Base-by-base conservation (phyloP, 345 rosid species). In the Chamaenerion angustifolium region DNA sequence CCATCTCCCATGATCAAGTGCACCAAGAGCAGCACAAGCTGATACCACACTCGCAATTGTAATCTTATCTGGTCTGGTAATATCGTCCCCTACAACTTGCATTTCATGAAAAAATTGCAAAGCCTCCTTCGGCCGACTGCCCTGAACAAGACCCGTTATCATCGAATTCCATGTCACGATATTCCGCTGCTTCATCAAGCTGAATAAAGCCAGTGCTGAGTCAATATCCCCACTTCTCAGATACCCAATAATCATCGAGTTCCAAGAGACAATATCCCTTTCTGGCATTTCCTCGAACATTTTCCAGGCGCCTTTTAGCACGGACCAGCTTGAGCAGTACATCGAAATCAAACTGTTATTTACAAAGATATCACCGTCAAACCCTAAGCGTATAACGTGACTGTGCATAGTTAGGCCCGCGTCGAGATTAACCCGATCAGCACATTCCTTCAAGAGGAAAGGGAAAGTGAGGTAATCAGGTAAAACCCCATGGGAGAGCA, bases 11-110 rank as follows among this genome's bases (percentile, higher is more conserved):
- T 61, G 64, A 66, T 72, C 81, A 21, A 72, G 57, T 0, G 77
- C 77, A 14, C 88, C 88, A 12, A 75, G 76, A 60, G 54, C 43
- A 68, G 81, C 79, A 71, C 88, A 80, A 56, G 81, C 88, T 12
- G 88, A 70, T 48, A 80, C 64, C 15, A 64, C 59, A 55, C 75
- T 72, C 19, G 83, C 81, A 37, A 75, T 61, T 2, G 83, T 77
- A 54, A 77, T 48, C 60, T 80, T 72, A 75, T 80, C 81, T 0
- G 81, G 83, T 55, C 45, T 71, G 52, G 60, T 65, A 11, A 11
- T 15, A 37, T 50, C 71, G 15, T 23, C 18, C 10, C 55, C 51
- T 23, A 51, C 56, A 55, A 51, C 17, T 64, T 57, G 78, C 77
- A 77, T 74, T 54, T 74, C 75, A 37, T 68, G 68, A 52, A 80